Evolutionary conservation across 805 yeast genomes (phyloP), one percentile per base, ranked within the genome.

Genomic region (Hyphopichia homilentoma): DNA sequence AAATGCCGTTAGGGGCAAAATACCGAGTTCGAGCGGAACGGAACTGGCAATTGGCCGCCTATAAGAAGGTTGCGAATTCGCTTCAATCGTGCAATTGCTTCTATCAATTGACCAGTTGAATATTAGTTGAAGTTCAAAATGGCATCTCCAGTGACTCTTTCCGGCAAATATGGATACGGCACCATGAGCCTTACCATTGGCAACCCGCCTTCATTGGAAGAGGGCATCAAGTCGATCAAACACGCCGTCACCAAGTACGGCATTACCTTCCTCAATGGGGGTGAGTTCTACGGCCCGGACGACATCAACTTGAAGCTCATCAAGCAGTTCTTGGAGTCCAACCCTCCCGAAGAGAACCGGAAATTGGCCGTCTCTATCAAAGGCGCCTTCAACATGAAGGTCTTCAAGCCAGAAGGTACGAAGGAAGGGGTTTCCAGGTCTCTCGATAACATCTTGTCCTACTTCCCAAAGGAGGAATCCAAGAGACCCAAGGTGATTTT

Each of bases 181-280:
- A 69, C 86, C 41, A 85, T 88, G 96, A 75, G 82, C 35, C 66
- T 84, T 52, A 84, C 95, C 1, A 68, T 70, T 23, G 73, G 79
- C 0, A 52, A 46, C 0, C 85, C 85, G 20, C 54, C 71, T 19
- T 70, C 81, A 6, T 54, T 68, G 32, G 77, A 70, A 13, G 62
- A 67, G 32, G 78, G 84, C 2, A 65, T 77, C 38, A 73, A 60
- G 8, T 59, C 75, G 2, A 62, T 86, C 52, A 68, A 75, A 35
- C 46, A 45, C 16, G 53, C 51, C 16, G 49, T 51, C 23, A 52
- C 77, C 22, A 25, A 62, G 59, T 39, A 48, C 36, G 67, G 78
- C 40, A 63, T 75, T 56, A 58, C 57, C 7, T 70, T 82, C 37
- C 61, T 84, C 56, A 85, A 85, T 49, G 78, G 77, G 17, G 93